Evolutionary conservation across 371 early-diverging fungal species (phyloP), one percentile per base, ranked within the genome.

Genomic region (Actinomucor elegans): DNA sequence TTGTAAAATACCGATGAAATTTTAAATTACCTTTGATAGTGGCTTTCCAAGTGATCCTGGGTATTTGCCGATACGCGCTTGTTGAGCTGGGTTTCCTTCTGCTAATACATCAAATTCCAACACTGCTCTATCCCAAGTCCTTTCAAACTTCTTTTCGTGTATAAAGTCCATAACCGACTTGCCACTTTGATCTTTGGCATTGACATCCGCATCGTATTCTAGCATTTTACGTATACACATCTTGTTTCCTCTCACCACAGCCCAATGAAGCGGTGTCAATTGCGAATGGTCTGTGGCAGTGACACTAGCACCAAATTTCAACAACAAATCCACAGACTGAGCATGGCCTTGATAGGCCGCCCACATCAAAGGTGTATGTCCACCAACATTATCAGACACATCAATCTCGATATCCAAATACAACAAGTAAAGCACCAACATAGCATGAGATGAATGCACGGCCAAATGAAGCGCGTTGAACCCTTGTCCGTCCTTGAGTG

Each of bases 301-400:
- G 8, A 92, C 66, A 10, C 66, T 71, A 0, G 94, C 93, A 11
- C 89, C 89, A 31, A 84, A 69, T 33, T 77, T 69, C 27, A 95
- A 50, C 26, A 96, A 65, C 27, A 89, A 71, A 41, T 85, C 81
- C 7, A 91, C 77, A 21, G 83, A 72, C 53, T 86, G 61, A 43
- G 73, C 66, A 63, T 90, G 90, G 1, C 91, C 92, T 64, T 92
- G 92, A 67, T 95, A 96, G 1, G 90, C 89, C 1, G 94, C 89
- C 96, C 97, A 98, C 93, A 96, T 94, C 29, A 98, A 68, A 21
- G 94, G 84, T 12, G 98, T 96, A 29, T 92, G 86, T 2, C 75
- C 78, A 15, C 88, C 88, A 37, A 89, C 77, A 10, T 77, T 63
- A 55, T 98, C 98, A 2, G 71, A 63, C 0, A 68, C 53, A 61